Base-by-base conservation (phyloP, 2,329 filamentous ascomycete species). In the Sclerotinia trifoliorum region DNA sequence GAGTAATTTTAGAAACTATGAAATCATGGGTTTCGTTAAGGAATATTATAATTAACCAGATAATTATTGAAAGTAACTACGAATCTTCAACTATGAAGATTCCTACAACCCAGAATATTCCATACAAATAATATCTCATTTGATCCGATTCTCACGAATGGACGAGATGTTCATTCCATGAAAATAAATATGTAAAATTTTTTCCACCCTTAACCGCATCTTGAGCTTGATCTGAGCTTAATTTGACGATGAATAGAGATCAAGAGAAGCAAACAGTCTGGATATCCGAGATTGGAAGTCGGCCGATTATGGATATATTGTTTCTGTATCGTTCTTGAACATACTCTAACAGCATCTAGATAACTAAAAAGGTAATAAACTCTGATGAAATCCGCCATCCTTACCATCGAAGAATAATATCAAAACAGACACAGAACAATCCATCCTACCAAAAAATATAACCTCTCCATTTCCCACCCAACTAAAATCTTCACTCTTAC, bases 301-400 rank as follows among this genome's bases (percentile, higher is more conserved):
- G 1, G 2, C n/a, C 19, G 19, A 56, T 13, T 13, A 15, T 17
- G 10, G 21, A 55, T 15, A 21, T 19, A 15, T 35, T n/a, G 54
- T 56, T 56, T 7, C 19, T 19, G 5, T 11, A 19, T 7, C 35
- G 19, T 56, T 56, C 29, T 56, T 3, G 10, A 1, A 35, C 13
- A 55, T 42, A 35, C 11, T 35, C 10, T 5, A 15, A 55, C n/a
- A 19, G 13, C 2, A 6, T 35, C 11, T 13, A 5, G 1, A 55
- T 1, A 19, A 2, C 29, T 1, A 0, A 6, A 15, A 7, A n/a
- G 2, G 1, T 15, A n/a, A n/a, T 19, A 13, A 13, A 15, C 2
- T n/a, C 29, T 5, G 21, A n/a, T 15, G 13, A 2, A 35, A 7
- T 8, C 0, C 10, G 35, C 0, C 21, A 15, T 15, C 0, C 10